phyloP scores from a whole-genome alignment of 2,329 filamentous ascomycete genomes.

The Trichophyton verrucosum region DNA sequence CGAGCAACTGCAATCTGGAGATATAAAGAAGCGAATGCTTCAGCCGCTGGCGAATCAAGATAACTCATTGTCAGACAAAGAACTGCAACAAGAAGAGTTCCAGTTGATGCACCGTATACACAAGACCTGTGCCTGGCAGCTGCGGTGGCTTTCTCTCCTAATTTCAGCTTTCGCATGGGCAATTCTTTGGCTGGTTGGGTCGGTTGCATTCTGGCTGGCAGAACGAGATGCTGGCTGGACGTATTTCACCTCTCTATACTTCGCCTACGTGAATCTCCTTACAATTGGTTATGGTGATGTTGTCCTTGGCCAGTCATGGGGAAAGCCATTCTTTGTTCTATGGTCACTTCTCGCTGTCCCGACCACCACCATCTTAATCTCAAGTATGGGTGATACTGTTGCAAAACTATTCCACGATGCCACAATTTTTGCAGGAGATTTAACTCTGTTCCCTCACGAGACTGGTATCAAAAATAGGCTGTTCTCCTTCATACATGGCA shows the following conservation, averaged over 20 bases:
- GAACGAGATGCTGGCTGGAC: slow-evolving; percentile 23
- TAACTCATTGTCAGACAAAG: slow-evolving; percentile 14
- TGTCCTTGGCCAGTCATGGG: slow-evolving; percentile 23
- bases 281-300: slow-evolving; percentile 33
- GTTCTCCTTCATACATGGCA: slow-evolving; percentile 9
- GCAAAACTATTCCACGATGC: slow-evolving; percentile 43
- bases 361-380: slow-evolving; percentile 30
- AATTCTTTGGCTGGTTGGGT: slow-evolving; percentile 33
- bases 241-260: slow-evolving; percentile 30
- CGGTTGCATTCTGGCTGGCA: slow-evolving; percentile 26
- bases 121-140: slow-evolving; percentile 28
- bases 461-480: slow-evolving; percentile 22
- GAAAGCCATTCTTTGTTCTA: slow-evolving; percentile 29
- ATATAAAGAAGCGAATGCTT: slow-evolving; percentile 7
- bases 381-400: slow-evolving; percentile 28
- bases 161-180: slow-evolving; percentile 29
- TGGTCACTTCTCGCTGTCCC: slow-evolving; percentile 31
- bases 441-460: slow-evolving; percentile 44
- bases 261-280: slow-evolving; percentile 27
- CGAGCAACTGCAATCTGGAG: slow-evolving; percentile 16
- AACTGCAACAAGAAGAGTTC: slow-evolving; percentile 27
- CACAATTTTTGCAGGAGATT: slow-evolving; percentile 43
- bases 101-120: slow-evolving; percentile 37
- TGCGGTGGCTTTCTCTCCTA: slow-evolving; percentile 31
- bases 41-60: not conserved